phyloP scores from a whole-genome alignment of 2,329 filamentous ascomycete species.

The Malbranchea cinnamomea region DNA sequence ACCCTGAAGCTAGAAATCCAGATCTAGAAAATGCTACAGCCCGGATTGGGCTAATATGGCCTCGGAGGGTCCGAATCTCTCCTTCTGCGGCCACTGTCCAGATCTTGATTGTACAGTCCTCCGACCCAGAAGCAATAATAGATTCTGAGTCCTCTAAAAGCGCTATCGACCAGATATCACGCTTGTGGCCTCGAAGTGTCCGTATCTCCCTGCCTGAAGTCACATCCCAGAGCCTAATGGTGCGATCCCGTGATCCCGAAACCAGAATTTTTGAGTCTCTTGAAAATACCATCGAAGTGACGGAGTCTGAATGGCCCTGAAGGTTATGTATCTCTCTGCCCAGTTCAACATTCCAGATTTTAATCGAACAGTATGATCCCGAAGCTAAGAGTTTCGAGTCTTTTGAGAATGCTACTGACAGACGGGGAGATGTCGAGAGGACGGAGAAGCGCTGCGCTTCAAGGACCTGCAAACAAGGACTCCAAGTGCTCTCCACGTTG shows the following conservation, averaged over 20 bases:
- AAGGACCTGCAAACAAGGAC: constrained; percentile 3
- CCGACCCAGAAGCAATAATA: background rate
- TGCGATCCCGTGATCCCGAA: background rate
- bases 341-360: background rate
- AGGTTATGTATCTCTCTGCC: background rate
- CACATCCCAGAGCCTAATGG: constrained; percentile 1
- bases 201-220: background rate
- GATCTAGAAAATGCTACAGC: constrained; percentile 1
- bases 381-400: constrained; percentile 1
- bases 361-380: background rate
- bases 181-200: constrained; percentile 12
- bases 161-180: too few relatives aligned
- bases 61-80: background rate
- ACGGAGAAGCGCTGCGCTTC: background rate
- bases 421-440: too few relatives aligned
- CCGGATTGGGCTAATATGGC: background rate
- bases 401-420: background rate
- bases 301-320: background rate
- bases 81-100: too few relatives aligned
- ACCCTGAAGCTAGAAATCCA: constrained; percentile 1
- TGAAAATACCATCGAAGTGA: background rate
- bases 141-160: too few relatives aligned
- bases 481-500: constrained; percentile 1
- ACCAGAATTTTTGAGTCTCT: background rate
- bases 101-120: background rate